Base-by-base conservation (phyloP, 202 grass and related monocot species). In the Schoenoplectus tabernaemontani region DNA sequence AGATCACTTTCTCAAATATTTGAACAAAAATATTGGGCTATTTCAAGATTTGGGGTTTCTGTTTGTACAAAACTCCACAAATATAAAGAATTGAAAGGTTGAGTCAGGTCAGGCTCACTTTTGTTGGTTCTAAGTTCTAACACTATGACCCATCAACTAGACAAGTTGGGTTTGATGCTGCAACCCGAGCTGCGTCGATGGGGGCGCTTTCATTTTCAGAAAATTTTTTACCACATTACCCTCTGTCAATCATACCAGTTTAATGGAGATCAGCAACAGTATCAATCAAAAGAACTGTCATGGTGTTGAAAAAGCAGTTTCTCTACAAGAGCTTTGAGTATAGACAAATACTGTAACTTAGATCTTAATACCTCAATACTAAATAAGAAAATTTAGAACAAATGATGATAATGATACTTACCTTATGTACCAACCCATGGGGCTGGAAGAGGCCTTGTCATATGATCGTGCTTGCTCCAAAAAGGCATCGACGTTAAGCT, bases 391-490 rank as follows among this genome's bases (percentile, higher is more conserved):
- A 28, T 0, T 0, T 7, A 2, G 3, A 59, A 28, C 1, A 62
- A 64, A 43, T 22, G 53, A 53, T 20, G 74, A 59, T 59, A 51
- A 41, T 42, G 26, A 75, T 1, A 69, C 8, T 5, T 9, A 97
- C 94, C 94, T 90, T 77, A 97, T 90, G 84, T 97, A 94, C 95
- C 95, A 94, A 10, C 95, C 95, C 41, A 92, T 57, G 3, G 95
- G 91, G 68, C 63, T 98, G 0, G 91, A 94, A 34, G 95, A 80
- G 54, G 91, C 95, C 64, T 98, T 90, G 83, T 98, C 95, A 10
- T 94, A 98, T 2, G 95, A 94, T 3, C 95, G 91, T 78, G 95
- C 91, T 92, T 98, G 95, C 86, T 98, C 95, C 91, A 98, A 86
- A 86, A 98, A 98, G 32, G 95, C 91, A 13, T 92, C 91, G 9